These are phyloP conservation scores for Penicillium lividum DNA, from an alignment of 495 filamentous ascomycete species.

Conservation along the genomic window DNA sequence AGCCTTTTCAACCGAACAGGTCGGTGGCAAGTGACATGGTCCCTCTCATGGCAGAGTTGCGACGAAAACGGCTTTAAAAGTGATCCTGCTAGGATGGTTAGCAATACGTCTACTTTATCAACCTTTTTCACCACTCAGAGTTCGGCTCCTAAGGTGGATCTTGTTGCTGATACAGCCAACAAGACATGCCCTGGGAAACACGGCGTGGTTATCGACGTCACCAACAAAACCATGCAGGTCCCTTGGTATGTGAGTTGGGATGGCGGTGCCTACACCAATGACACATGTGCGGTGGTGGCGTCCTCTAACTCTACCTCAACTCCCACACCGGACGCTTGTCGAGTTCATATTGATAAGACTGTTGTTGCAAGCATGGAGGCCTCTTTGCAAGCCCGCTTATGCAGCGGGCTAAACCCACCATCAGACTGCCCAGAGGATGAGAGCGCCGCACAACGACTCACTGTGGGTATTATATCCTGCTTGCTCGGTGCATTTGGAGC, in stretches of 20 bases:
- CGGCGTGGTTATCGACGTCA: slow-evolving; percentile 28
- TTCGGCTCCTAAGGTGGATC: slow-evolving; percentile 9
- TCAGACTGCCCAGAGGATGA: slow-evolving; percentile 7
- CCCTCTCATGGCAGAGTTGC: slow-evolving; percentile 17
- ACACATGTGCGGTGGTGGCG: slow-evolving; percentile 24
- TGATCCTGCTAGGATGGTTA: slow-evolving; percentile 2
- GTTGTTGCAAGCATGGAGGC: slow-evolving; percentile 26
- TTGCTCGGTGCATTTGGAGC: slow-evolving; percentile 11
- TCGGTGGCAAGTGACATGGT: slow-evolving; percentile 20
- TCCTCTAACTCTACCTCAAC: slow-evolving; percentile 12
- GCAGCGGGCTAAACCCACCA: slow-evolving; percentile 5
- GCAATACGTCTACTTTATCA: slow-evolving; percentile 8
- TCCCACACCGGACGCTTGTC: slow-evolving; percentile 14
- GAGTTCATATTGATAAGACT: slow-evolving; percentile 17
- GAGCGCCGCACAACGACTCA: slow-evolving; percentile 3
- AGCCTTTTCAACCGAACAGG: not conserved
- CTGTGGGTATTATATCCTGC: slow-evolving; percentile 7
- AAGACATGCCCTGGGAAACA: slow-evolving; percentile 21
- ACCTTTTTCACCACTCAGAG: slow-evolving; percentile 10
- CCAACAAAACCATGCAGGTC: slow-evolving; percentile 20
- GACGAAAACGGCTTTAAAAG: slow-evolving; percentile 2
- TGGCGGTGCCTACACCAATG: slow-evolving; percentile 9
- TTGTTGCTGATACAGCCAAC: slow-evolving; percentile 28
- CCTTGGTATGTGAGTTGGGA: slow-evolving; percentile 8
- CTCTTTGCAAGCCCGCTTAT: slow-evolving; percentile 7